Evolutionary conservation across 176 grass and related monocot genomes (phyloP).

Genomic region (Musa acuminata): DNA sequence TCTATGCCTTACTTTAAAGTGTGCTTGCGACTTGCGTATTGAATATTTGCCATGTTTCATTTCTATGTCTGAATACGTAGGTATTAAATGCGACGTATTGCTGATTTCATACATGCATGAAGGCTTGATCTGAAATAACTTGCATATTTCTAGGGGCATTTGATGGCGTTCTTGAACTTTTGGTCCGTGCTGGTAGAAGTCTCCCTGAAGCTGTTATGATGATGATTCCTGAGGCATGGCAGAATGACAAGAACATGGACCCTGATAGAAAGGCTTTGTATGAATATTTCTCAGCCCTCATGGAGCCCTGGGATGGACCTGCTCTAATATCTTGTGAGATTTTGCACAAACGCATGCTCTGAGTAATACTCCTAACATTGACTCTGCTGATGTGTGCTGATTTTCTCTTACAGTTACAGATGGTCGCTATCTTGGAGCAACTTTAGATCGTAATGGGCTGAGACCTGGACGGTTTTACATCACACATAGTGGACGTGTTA

Average conservation of each 20-base stretch:
- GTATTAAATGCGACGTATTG: background rate
- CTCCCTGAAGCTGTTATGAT: conserved; percentile 96
- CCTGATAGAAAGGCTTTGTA: conserved; percentile 78
- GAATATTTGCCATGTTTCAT: background rate
- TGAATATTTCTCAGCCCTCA: conserved; percentile 82
- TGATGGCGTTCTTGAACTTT: conserved; percentile 85
- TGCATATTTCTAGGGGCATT: conserved; percentile 62
- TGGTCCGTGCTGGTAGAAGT: conserved; percentile 82
- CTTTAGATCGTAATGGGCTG: conserved; percentile 82
- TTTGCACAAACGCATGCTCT: background rate
- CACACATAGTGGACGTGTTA: conserved; percentile 76
- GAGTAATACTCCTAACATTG: background rate
- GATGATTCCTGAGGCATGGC: conserved; percentile 99
- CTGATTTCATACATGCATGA: background rate
- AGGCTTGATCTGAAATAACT: background rate
- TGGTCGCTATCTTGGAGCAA: conserved; percentile 94
- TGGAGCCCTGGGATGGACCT: conserved; percentile 99
- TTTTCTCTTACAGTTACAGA: conserved; percentile 60
- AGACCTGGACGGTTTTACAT: conserved; percentile 94
- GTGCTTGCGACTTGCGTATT: background rate
- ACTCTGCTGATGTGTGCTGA: background rate
- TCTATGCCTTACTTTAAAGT: background rate
- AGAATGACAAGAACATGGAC: conserved; percentile 91
- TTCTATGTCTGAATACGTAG: background rate
- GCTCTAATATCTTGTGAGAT: conserved; percentile 94